Base-by-base conservation (phyloP, 345 rosid genomes). In the Erodium maritimum region DNA sequence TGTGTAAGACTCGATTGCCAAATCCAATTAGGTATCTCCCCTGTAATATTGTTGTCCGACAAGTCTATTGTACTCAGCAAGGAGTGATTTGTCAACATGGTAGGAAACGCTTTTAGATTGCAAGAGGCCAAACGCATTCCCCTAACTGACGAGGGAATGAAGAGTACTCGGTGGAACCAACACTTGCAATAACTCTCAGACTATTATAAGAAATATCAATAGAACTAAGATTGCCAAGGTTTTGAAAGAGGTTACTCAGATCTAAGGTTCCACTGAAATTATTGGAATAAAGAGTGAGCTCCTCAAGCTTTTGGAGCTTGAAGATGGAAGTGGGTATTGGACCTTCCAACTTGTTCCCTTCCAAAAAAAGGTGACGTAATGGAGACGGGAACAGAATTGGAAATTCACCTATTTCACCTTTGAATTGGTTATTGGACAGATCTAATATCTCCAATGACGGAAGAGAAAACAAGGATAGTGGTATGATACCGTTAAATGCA, bases 271-370 rank as follows among this genome's bases (percentile, higher is more conserved):
- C 33, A 25, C 7, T 25, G 22, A 58, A 57, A 29, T 20, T 61
- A 1, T 33, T 64, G 34, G 50, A 0, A 21, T 50, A 56, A 17
- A 64, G 61, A 17, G 48, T 56, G 2, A 64, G 33, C 33, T 29
- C 6, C 7, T 16, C 23, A 0, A 5, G 55, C 48, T 20, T 29
- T n/a, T 21, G 29, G 20, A 19, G 52, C 23, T 1, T 21, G 22
- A 67, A 75, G 5, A 79, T 0, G 0, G 65, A 65, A 4, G 0
- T 17, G 1, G 83, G 79, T 6, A 84, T 2, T 14, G 56, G 19
- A 25, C 85, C 81, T 53, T 57, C 63, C 7, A 84, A 52, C 4
- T 57, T 67, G 61, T 84, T 84, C 56, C 63, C 54, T 17, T 73
- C 60, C 42, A 78, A 33, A 45, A 71, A 72, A 19, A 78, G 69